Evolutionary conservation across 768 basidiomycete genomes (phyloP).

Genomic region (Kwoniella heveanensis): DNA sequence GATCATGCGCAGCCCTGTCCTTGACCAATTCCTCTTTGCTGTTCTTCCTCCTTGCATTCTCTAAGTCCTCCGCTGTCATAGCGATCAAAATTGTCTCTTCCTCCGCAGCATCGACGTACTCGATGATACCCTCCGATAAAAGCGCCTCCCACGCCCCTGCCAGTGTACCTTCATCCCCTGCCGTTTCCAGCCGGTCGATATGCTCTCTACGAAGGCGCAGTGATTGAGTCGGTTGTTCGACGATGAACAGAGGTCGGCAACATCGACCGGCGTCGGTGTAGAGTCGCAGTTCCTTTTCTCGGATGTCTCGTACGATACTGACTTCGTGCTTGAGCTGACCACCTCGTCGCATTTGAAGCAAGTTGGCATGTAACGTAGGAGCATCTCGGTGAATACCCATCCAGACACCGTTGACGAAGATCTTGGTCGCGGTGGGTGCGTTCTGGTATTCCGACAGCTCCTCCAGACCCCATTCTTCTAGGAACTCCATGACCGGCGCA

Average conservation of each 20-base stretch:
- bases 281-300: slow-evolving; percentile 88
- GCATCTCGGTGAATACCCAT: slow-evolving; percentile 98
- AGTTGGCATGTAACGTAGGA: slow-evolving; percentile 84
- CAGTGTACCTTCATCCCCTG: slow-evolving; percentile 59
- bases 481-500: slow-evolving; percentile 93
- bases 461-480: slow-evolving; percentile 98
- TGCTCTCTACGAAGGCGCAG: slow-evolving; percentile 81
- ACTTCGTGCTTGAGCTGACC: slow-evolving; percentile 96
- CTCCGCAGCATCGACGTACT: slow-evolving; percentile 95
- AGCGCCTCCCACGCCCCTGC: slow-evolving; percentile 70
- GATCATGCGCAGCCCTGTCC: slow-evolving; percentile 56
- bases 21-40: slow-evolving; percentile 50
- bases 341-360: slow-evolving; percentile 87
- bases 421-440: slow-evolving; percentile 80
- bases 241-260: slow-evolving; percentile 94
- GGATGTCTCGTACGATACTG: slow-evolving; percentile 94
- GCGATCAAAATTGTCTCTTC: slow-evolving; percentile 99
- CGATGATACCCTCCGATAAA: slow-evolving; percentile 83
- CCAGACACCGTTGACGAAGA: slow-evolving; percentile 99
- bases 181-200: slow-evolving; percentile 63
- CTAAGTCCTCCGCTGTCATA: slow-evolving; percentile 95
- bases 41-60: slow-evolving; percentile 65
- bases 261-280: slow-evolving; percentile 98
- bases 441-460: slow-evolving; percentile 88
- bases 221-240: slow-evolving; percentile 76